phyloP scores from a whole-genome alignment of 2,329 filamentous ascomycete genomes.

The Aureobasidium sp. region DNA sequence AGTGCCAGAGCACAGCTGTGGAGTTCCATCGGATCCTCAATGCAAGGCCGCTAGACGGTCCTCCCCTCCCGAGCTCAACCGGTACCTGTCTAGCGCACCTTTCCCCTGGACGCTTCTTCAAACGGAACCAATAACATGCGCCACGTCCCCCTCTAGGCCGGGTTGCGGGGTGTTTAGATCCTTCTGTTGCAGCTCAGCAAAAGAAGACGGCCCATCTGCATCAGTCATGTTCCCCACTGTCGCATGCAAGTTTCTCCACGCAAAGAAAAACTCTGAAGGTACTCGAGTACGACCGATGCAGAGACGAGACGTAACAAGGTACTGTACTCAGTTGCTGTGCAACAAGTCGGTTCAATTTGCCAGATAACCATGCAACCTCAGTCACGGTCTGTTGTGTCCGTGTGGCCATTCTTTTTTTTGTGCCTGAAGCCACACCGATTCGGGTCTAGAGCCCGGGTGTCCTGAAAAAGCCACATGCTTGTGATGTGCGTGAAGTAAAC shows the following conservation, averaged over 20 bases:
- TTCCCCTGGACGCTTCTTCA: not conserved
- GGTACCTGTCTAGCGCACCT: slow-evolving; percentile 5
- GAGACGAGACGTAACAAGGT: not conserved
- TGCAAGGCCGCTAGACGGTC: slow-evolving; percentile 8
- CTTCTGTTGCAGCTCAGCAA: slow-evolving; percentile 11
- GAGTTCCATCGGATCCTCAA: slow-evolving; percentile 3
- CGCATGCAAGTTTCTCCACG: not conserved
- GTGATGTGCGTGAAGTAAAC: not conserved
- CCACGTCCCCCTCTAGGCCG: not conserved
- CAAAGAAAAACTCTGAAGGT: slow-evolving; percentile 8
- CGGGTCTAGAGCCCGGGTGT: not conserved
- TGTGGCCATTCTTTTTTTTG: not conserved
- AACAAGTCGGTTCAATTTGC: not conserved
- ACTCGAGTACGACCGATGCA: not conserved
- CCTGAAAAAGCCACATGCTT: not conserved
- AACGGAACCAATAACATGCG: slow-evolving; percentile 5
- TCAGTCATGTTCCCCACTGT: slow-evolving; percentile 2
- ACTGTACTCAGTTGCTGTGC: not conserved
- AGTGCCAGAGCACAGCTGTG: slow-evolving; percentile 2
- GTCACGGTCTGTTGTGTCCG: not conserved
- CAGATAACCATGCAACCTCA: slow-evolving; percentile 1
- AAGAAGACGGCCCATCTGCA: slow-evolving; percentile 3
- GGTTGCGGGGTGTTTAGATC: slow-evolving; percentile 4
- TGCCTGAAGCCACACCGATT: slow-evolving; percentile 1
- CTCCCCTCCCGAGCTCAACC: slow-evolving; percentile 10